Conservation (phyloP, 257 asterid genomes). For the Solanum boliviense region DNA sequence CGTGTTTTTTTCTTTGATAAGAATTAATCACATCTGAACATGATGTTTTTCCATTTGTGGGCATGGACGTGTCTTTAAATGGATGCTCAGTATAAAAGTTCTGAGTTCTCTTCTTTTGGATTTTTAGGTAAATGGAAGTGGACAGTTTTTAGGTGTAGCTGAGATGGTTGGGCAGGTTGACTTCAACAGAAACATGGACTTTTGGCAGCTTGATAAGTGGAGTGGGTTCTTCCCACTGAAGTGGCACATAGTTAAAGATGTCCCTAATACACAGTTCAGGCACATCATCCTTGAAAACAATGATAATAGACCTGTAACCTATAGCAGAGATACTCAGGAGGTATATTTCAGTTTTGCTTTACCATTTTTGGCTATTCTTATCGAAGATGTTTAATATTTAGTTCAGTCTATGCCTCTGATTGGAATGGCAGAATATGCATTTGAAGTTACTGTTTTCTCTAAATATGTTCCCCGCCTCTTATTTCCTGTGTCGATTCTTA, state of each 20-base stretch:
- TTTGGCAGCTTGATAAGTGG: constrained; percentile 94
- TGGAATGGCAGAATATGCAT: not conserved
- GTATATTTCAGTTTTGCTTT: constrained; percentile 7
- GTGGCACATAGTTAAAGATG: constrained; percentile 88
- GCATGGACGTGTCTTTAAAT: too few species aligned
- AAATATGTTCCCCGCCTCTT: not conserved
- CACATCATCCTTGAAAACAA: constrained; percentile 71
- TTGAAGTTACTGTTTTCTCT: not conserved
- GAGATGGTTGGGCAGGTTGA: constrained; percentile 82
- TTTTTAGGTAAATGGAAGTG: constrained; percentile 70
- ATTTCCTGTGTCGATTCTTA: not conserved
- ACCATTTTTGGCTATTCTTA: not conserved
- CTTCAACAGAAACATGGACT: constrained; percentile 65
- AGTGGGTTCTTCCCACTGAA: constrained; percentile 69
- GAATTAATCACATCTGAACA: not conserved
- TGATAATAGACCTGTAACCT: constrained; percentile 58
- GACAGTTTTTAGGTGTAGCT: constrained; percentile 84
- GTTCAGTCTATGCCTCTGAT: not conserved
- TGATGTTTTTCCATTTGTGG: not conserved
- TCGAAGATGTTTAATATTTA: not conserved
- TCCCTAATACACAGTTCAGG: constrained; percentile 44
- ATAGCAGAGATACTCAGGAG: constrained; percentile 87
- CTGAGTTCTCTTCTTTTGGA: not conserved
- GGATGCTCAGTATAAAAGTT: not conserved
- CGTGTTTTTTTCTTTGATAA: not conserved